These are phyloP conservation scores for Starmerella bacillaris DNA, from an alignment of 805 yeast species.

Conservation along the genomic window DNA sequence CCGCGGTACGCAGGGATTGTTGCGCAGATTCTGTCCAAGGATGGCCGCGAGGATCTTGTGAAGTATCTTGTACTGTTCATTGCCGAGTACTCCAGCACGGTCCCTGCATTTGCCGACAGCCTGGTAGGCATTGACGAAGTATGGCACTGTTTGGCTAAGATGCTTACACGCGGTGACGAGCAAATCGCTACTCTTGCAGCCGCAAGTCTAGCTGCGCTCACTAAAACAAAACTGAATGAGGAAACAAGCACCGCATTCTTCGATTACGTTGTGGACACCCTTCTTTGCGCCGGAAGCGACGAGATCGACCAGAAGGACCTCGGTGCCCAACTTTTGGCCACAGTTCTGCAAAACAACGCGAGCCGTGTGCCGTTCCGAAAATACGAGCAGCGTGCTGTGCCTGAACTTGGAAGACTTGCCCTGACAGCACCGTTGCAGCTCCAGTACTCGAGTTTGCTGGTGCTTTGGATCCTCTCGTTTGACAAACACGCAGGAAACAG, in stretches of 20 bases:
- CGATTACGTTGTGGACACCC: slow-evolving; percentile 19
- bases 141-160: slow-evolving; percentile 28
- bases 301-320: slow-evolving; percentile 39
- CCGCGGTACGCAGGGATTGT: slow-evolving; percentile 39
- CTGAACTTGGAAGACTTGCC: slow-evolving; percentile 33
- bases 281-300: slow-evolving; percentile 21
- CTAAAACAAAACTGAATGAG: slow-evolving; percentile 16
- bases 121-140: slow-evolving; percentile 30
- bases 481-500: slow-evolving; percentile 33
- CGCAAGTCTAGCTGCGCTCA: slow-evolving; percentile 35
- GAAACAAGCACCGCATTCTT: slow-evolving; percentile 22
- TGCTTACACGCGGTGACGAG: slow-evolving; percentile 37
- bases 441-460: slow-evolving; percentile 60
- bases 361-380: slow-evolving; percentile 39
- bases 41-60: slow-evolving; percentile 43
- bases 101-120: slow-evolving; percentile 21
- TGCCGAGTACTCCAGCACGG: slow-evolving; percentile 31
- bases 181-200: slow-evolving; percentile 39
- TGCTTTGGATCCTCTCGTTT: slow-evolving; percentile 75
- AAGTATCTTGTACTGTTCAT: slow-evolving; percentile 45
- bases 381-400: slow-evolving; percentile 28
- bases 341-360: slow-evolving; percentile 35
- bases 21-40: slow-evolving; percentile 35
- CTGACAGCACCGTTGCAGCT: slow-evolving; percentile 40
- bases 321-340: slow-evolving; percentile 46